Conservation (phyloP, 129 eudicot species). For the Heracleum sosnowskyi region DNA sequence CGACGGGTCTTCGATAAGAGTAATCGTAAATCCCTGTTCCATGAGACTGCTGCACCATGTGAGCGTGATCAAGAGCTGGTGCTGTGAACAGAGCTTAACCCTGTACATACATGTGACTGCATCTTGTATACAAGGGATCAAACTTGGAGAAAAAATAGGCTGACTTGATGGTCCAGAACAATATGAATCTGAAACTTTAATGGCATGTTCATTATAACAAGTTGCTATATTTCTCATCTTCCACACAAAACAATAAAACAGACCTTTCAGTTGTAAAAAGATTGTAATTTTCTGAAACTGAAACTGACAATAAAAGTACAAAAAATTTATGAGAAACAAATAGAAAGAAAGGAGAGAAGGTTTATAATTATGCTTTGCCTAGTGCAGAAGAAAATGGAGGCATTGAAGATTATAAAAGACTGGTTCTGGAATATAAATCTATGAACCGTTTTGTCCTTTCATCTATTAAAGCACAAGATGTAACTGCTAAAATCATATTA, state of each 20-base stretch:
- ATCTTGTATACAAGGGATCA: slow-evolving; percentile 49
- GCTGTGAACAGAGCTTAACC: slow-evolving; percentile 36
- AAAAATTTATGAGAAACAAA: not conserved
- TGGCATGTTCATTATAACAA: slow-evolving; percentile 86
- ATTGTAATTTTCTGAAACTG: not conserved
- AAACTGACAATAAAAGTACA: slow-evolving; percentile 1
- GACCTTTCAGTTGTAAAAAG: not conserved
- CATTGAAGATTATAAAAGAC: slow-evolving; percentile 17
- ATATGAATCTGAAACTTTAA: slow-evolving; percentile 87
- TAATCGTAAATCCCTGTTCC: slow-evolving; percentile 42
- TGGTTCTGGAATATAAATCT: slow-evolving; percentile 6
- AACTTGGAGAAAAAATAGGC: slow-evolving; percentile 30
- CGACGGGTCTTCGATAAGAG: slow-evolving; percentile 34
- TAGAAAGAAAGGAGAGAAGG: slow-evolving; percentile 16
- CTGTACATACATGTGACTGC: slow-evolving; percentile 52
- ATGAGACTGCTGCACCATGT: slow-evolving; percentile 56
- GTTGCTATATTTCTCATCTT: slow-evolving; percentile 69
- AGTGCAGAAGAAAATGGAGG: slow-evolving; percentile 32
- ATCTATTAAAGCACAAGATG: not conserved
- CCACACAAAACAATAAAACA: not conserved
- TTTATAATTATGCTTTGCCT: slow-evolving; percentile 46
- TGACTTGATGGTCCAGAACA: slow-evolving; percentile 62
- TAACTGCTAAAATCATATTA: not conserved
- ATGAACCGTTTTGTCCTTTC: not conserved
- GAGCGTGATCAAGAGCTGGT: slow-evolving; percentile 42